Evolutionary conservation across 768 basidiomycete genomes (phyloP), one percentile per base, ranked within the genome.

Genomic region (Trametes cingulata): DNA sequence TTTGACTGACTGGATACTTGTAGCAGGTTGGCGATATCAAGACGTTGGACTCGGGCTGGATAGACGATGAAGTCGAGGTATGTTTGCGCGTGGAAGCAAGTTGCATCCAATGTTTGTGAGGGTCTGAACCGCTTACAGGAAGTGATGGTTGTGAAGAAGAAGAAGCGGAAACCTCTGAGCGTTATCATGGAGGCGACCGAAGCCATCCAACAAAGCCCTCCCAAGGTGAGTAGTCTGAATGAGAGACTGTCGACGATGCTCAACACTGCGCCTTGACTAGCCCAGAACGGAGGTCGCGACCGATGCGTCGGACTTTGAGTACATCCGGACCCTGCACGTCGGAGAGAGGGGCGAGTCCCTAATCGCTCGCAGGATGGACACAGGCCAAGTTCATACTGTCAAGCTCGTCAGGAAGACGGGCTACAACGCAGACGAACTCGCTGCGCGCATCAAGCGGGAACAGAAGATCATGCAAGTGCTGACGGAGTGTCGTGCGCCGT

Each of bases 61-160:
- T 75, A 29, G 76, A 81, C 45, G 77, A 81, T 51, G 81, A 81
- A 8, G 74, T 82, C 19, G 81, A 83, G 66, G 82, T 82, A 52
- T 6, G 74, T n/a, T n/a, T n/a, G n/a, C n/a, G n/a, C n/a, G n/a
- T n/a, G n/a, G n/a, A n/a, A n/a, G n/a, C n/a, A n/a, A n/a, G n/a
- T n/a, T n/a, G n/a, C n/a, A n/a, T n/a, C n/a, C n/a, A n/a, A n/a
- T n/a, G n/a, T n/a, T n/a, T n/a, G n/a, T 12, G 37, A 12, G 52
- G 13, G 14, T 22, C 29, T 33, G 29, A 1, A 49, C 10, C 10
- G 29, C 17, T 9, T 33, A 3, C 14, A 84, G 82, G 82, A 83
- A 67, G 76, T 82, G 9, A 66, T 82, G 61, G 69, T 82, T 14
- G 74, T 84, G 61, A 81, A 79, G 62, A 48, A 55, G 27, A 56